Percentiles rank a stretch among this genome's conserved stretches.
phyloP scores from a whole-genome alignment of 2,329 filamentous ascomycete genomes.

The Onygenales sp. region DNA sequence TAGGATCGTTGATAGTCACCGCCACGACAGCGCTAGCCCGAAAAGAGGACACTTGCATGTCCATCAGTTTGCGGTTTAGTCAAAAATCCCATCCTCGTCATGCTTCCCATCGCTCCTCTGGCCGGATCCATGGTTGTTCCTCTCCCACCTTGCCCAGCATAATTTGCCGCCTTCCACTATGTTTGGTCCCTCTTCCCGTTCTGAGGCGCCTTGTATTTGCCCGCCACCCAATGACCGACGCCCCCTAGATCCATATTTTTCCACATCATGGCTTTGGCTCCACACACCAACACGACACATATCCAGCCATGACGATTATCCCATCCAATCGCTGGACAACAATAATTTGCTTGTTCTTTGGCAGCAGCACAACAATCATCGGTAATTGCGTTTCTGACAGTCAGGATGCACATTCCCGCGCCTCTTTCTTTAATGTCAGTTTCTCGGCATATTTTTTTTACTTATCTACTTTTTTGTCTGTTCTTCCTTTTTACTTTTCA shows the following conservation, averaged over 20 bases:
- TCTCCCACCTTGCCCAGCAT: background rate
- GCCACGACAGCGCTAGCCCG: background rate
- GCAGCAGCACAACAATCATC: too few species aligned
- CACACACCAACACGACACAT: background rate
- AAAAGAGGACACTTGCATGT: background rate
- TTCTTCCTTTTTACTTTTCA: background rate
- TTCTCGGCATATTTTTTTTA: too few species aligned
- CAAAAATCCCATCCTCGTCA: background rate
- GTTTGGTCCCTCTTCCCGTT: background rate
- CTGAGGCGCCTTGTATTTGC: background rate
- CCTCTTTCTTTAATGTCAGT: too few species aligned
- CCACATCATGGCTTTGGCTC: background rate
- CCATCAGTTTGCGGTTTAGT: background rate
- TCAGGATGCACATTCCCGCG: background rate
- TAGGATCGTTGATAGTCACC: background rate
- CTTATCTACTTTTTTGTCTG: too few species aligned
- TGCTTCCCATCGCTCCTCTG: background rate
- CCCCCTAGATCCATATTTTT: background rate
- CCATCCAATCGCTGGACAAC: too few species aligned
- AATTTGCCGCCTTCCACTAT: background rate
- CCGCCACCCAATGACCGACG: background rate
- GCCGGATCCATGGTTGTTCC: background rate
- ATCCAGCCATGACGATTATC: background rate
- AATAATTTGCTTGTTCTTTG: too few species aligned
- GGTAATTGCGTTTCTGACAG: too few species aligned